phyloP scores from a whole-genome alignment of 768 basidiomycete genomes.

The Kwoniella sp. region DNA sequence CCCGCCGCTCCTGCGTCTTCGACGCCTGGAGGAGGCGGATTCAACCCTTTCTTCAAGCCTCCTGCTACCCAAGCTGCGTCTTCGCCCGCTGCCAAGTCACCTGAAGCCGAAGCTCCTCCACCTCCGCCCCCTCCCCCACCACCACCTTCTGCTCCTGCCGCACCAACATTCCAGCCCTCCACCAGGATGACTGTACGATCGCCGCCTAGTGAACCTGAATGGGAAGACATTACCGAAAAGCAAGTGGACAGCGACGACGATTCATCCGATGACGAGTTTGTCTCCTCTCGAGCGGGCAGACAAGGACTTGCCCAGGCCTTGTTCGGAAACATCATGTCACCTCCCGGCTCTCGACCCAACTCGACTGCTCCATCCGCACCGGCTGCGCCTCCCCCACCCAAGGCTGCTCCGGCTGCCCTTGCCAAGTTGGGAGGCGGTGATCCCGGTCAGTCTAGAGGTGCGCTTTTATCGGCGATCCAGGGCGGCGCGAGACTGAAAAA shows the following conservation, averaged over 20 bases:
- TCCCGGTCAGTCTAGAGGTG: slow-evolving; percentile 58
- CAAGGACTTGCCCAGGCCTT: slow-evolving; percentile 74
- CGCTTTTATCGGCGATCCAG: slow-evolving; percentile 77
- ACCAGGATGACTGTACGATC: slow-evolving; percentile 38
- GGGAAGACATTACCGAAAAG: slow-evolving; percentile 79
- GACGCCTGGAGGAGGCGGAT: slow-evolving; percentile 56
- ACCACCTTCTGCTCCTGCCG: slow-evolving; percentile 58
- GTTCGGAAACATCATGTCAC: slow-evolving; percentile 67
- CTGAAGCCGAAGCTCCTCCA: slow-evolving; percentile 45
- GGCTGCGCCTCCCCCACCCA: slow-evolving; percentile 51
- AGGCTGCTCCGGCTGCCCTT: slow-evolving; percentile 58
- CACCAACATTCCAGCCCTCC: slow-evolving; percentile 62
- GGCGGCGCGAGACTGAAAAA: slow-evolving; percentile 70
- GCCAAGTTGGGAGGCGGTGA: slow-evolving; percentile 58
- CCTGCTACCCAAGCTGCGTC: slow-evolving; percentile 45
- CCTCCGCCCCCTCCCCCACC: slow-evolving; percentile 39
- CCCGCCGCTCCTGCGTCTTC: slow-evolving; percentile 56
- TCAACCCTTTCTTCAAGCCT: slow-evolving; percentile 74
- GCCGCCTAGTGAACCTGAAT: slow-evolving; percentile 66
- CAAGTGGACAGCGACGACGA: slow-evolving; percentile 62
- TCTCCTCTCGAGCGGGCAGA: slow-evolving; percentile 66
- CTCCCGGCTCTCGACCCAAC: slow-evolving; percentile 48
- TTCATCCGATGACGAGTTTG: slow-evolving; percentile 74
- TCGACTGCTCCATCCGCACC: slow-evolving; percentile 46
- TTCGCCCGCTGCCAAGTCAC: slow-evolving; percentile 57